Conservation (phyloP, 257 asterid genomes). For the Leonotis leonurus region DNA sequence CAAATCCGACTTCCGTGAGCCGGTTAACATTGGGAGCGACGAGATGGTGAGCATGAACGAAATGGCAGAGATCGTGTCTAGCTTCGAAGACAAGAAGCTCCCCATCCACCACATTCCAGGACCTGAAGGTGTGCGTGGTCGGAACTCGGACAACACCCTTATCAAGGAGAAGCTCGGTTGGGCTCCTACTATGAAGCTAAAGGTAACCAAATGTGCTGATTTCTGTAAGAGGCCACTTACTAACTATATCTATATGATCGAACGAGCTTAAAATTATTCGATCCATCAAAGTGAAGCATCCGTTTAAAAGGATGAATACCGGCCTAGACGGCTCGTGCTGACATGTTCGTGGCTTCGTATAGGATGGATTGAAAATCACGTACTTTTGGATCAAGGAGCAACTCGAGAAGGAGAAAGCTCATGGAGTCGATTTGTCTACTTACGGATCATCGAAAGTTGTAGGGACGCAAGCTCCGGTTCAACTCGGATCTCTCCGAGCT, state of each 20-base stretch:
- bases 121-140: conserved; percentile 82
- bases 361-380: conserved; percentile 89
- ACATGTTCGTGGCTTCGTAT: no score
- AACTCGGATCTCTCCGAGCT: conserved; percentile 77
- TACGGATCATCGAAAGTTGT: conserved; percentile 73
- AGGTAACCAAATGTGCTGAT: no score
- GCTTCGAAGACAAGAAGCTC: conserved; percentile 66
- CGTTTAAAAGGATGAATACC: no score
- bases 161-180: conserved; percentile 83
- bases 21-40: conserved; percentile 84
- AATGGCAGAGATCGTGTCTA: conserved; percentile 79
- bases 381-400: conserved; percentile 93
- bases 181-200: conserved; percentile 82
- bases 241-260: no score
- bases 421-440: conserved; percentile 38
- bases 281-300: no score
- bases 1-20: conserved; percentile 82
- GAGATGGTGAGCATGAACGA: conserved; percentile 96
- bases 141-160: conserved; percentile 75
- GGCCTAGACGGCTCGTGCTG: no score
- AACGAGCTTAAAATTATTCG: no score
- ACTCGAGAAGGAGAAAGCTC: conserved; percentile 70
- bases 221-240: no score
- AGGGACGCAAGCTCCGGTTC: conserved; percentile 76
- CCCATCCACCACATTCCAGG: conserved; percentile 81